Percentiles rank a stretch among this genome's conserved stretches.
These are phyloP conservation scores for Aspergillus sp. DNA, from an alignment of 2,329 filamentous ascomycete species.

Conservation along the genomic window DNA sequence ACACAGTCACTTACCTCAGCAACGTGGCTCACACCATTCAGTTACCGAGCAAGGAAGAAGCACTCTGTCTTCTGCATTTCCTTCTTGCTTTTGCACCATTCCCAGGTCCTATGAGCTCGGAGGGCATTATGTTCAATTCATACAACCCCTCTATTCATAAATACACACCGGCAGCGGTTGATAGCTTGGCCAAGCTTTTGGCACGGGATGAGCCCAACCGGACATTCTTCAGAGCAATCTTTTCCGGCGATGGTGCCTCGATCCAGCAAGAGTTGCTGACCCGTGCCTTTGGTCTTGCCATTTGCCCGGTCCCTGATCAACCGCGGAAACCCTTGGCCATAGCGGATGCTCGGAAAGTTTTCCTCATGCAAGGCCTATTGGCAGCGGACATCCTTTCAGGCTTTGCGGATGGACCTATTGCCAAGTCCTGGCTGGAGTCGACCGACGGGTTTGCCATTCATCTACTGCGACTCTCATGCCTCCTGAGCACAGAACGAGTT, in stretches of 20 bases:
- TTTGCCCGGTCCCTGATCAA: conserved; percentile 78
- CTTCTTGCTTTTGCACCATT: conserved; percentile 85
- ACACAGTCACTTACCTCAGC: conserved; percentile 82
- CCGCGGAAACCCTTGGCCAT: conserved; percentile 64
- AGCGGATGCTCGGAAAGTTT: conserved; percentile 81
- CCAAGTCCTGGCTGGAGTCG: conserved; percentile 78
- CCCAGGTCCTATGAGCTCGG: conserved; percentile 63
- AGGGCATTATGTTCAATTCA: conserved; percentile 71
- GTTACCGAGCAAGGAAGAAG: conserved; percentile 83
- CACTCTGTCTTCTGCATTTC: conserved; percentile 82
- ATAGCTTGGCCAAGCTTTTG: conserved; percentile 86
- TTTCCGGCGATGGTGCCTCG: conserved; percentile 68
- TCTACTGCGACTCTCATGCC: conserved; percentile 72
- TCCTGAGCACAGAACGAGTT: conserved; percentile 67
- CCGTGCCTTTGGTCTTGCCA: conserved; percentile 80
- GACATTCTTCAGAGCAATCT: conserved; percentile 78
- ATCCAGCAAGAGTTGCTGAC: conserved; percentile 80
- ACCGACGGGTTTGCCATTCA: conserved; percentile 82
- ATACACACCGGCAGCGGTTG: conserved; percentile 86
- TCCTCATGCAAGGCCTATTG: conserved; percentile 87
- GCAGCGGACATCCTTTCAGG: conserved; percentile 85
- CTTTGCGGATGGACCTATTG: conserved; percentile 71
- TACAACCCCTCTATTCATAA: conserved; percentile 81
- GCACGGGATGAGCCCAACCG: conserved; percentile 93
- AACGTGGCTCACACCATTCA: conserved; percentile 82